Conservation (phyloP, 1,284 basidiomycete species). For the Leucoagaricus sp. region DNA sequence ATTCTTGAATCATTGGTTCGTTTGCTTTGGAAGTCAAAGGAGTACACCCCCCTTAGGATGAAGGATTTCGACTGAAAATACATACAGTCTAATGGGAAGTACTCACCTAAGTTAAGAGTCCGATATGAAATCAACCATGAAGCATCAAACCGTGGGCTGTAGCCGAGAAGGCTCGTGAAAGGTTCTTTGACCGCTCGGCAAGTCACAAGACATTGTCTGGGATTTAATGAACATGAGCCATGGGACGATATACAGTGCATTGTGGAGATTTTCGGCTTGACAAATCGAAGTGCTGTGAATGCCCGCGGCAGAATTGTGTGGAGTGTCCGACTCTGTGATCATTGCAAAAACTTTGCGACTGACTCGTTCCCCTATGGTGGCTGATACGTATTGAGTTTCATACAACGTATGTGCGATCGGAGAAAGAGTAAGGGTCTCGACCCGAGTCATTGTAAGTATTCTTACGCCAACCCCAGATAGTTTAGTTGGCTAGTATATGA, state of each 20-base stretch:
- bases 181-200: conserved; percentile 10
- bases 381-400: background rate
- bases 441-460: background rate
- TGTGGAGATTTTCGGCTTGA: background rate
- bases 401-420: background rate
- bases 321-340: background rate
- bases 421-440: background rate
- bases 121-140: conserved; percentile 13
- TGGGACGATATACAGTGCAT: background rate
- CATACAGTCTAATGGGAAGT: conserved; percentile 1
- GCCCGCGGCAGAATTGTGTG: background rate
- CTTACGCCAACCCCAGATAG: background rate
- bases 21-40: background rate
- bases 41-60: background rate
- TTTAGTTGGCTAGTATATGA: background rate
- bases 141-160: background rate
- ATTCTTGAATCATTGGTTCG: background rate
- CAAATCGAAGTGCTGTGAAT: background rate
- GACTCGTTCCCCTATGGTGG: background rate
- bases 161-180: background rate
- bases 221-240: background rate
- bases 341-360: background rate
- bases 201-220: background rate
- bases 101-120: conserved; percentile 9
- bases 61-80: background rate